Conservation (phyloP, 2,329 filamentous ascomycete genomes). For the Thielaviopsis ethacetica region DNA sequence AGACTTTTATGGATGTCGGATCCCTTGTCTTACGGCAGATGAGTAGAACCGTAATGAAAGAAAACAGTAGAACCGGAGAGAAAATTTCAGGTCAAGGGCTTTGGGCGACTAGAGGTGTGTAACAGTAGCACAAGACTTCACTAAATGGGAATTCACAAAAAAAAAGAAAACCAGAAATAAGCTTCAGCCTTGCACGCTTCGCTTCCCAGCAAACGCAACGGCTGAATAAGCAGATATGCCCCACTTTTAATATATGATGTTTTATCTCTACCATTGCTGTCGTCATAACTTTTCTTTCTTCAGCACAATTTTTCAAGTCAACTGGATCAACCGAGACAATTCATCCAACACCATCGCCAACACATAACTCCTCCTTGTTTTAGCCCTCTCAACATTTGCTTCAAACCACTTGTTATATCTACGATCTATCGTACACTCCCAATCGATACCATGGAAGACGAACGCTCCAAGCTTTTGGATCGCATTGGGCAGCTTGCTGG, state of each 20-base stretch:
- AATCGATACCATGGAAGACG: slow-evolving; percentile 25
- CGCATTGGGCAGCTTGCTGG: slow-evolving; percentile 36
- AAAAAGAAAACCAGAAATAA: not conserved
- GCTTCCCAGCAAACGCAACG: not conserved
- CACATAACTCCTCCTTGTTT: not conserved
- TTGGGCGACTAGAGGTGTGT: too few relatives aligned
- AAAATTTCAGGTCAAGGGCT: too few relatives aligned
- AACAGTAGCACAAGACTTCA: too few relatives aligned
- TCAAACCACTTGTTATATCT: not conserved
- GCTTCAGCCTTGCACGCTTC: not conserved
- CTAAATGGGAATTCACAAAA: too few relatives aligned
- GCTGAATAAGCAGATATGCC: not conserved
- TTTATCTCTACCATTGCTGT: not conserved
- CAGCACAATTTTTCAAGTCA: not conserved
- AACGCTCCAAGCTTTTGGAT: slow-evolving; percentile 33
- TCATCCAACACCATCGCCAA: not conserved
- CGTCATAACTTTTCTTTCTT: not conserved
- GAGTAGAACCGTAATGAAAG: too few relatives aligned
- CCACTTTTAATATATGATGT: not conserved
- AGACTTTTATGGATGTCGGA: not conserved
- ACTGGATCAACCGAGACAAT: not conserved
- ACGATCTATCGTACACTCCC: not conserved
- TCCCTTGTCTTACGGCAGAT: too few relatives aligned
- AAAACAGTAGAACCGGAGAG: too few relatives aligned
- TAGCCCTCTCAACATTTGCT: not conserved